A percentile compares a stretch with the other conserved stretches of the same genome.
phyloP scores from a whole-genome alignment of 768 basidiomycete species.

The Bullera alba region DNA sequence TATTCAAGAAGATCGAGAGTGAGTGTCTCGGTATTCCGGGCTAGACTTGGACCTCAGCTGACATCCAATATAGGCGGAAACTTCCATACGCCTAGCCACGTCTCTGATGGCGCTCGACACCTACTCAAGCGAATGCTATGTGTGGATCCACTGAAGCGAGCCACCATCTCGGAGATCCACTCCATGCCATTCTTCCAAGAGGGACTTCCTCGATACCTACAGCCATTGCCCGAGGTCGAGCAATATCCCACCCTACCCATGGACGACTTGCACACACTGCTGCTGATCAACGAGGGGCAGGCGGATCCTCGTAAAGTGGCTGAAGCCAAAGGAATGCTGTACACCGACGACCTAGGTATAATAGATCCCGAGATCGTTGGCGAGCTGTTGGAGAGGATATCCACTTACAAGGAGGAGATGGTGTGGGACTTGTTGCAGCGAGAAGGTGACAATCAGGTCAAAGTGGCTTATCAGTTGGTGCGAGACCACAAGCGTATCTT shows the following conservation, averaged over 20 bases:
- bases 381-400: constrained; percentile 65
- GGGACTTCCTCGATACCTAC: constrained; percentile 77
- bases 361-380: constrained; percentile 89
- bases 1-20: constrained; percentile 92
- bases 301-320: constrained; percentile 36
- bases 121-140: constrained; percentile 85
- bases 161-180: constrained; percentile 85
- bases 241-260: constrained; percentile 32
- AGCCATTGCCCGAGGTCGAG: constrained; percentile 59
- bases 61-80: constrained; percentile 58
- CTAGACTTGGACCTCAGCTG: too few species aligned
- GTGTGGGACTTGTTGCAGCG: constrained; percentile 77
- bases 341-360: constrained; percentile 83
- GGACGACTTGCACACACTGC: constrained; percentile 32
- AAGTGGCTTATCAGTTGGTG: constrained; percentile 90
- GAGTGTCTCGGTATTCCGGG: constrained; percentile 1
- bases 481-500: constrained; percentile 79
- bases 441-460: constrained; percentile 88
- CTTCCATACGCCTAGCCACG: constrained; percentile 74
- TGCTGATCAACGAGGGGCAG: constrained; percentile 36
- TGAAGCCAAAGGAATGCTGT: constrained; percentile 45
- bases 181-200: constrained; percentile 83
- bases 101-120: constrained; percentile 67
- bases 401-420: constrained; percentile 70
- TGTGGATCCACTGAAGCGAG: constrained; percentile 89